Evolutionary conservation across 148 eudicot genomes (phyloP).

Genomic region (Euryodendron excelsum): DNA sequence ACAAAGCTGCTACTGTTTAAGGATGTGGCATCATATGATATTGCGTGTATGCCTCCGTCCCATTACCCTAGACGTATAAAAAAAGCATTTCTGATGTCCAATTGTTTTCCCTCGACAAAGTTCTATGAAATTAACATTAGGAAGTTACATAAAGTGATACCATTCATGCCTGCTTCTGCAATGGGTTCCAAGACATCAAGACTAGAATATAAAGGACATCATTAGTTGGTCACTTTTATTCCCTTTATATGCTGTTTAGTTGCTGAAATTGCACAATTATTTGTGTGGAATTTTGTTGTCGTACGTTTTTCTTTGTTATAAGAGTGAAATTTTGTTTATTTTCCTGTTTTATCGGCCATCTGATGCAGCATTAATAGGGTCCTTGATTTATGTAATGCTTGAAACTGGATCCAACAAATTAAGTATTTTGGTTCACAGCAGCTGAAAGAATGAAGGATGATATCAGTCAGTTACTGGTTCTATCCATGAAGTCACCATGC

Average conservation of each 20-base stretch:
- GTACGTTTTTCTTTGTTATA: too few relatives aligned
- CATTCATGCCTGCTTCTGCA: background rate
- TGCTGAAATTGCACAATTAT: background rate
- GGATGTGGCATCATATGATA: conserved; percentile 19
- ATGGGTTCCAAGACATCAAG: background rate
- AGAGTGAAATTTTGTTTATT: background rate
- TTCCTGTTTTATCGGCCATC: background rate
- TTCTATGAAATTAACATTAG: background rate
- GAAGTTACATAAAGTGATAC: background rate
- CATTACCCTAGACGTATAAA: too few relatives aligned
- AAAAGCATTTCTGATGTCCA: background rate
- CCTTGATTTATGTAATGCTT: too few relatives aligned
- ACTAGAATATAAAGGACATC: background rate
- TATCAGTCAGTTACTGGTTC: too few relatives aligned
- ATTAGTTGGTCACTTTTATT: background rate
- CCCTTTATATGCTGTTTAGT: background rate
- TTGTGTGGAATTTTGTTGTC: background rate
- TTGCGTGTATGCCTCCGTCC: background rate
- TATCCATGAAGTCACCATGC: too few relatives aligned
- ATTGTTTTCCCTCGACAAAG: background rate
- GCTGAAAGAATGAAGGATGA: too few relatives aligned
- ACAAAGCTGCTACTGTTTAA: conserved; percentile 77
- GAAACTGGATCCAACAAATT: too few relatives aligned
- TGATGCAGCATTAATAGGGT: too few relatives aligned
- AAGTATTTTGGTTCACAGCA: too few relatives aligned